phyloP scores from a whole-genome alignment of 495 filamentous ascomycete species.

The Aspergillus bertholletiae region DNA sequence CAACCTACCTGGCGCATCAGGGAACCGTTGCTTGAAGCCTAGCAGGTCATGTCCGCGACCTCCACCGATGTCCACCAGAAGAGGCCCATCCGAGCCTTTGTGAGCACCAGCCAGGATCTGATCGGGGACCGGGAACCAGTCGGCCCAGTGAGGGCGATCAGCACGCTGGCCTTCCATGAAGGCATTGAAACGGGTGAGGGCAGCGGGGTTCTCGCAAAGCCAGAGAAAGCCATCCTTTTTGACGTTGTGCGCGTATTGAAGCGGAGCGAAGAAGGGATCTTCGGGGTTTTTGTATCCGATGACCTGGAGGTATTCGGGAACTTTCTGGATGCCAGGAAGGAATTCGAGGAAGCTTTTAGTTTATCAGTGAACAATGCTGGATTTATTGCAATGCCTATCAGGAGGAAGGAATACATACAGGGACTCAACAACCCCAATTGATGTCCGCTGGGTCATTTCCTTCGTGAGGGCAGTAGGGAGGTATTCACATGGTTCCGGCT shows the following conservation, averaged over 20 bases:
- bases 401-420: no score
- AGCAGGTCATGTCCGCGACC: constrained; percentile 44
- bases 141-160: constrained; percentile 20
- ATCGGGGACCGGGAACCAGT: constrained; percentile 28
- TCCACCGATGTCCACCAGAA: constrained; percentile 50
- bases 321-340: constrained; percentile 10
- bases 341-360: constrained; percentile 11
- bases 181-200: constrained; percentile 17
- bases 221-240: constrained; percentile 9
- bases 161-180: constrained; percentile 21
- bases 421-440: constrained; percentile 14
- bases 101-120: constrained; percentile 12
- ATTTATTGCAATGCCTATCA: no score
- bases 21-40: constrained; percentile 29
- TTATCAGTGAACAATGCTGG: not conserved
- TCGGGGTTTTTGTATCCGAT: constrained; percentile 11
- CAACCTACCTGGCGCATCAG: constrained; percentile 12
- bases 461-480: constrained; percentile 11
- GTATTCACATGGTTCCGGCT: constrained; percentile 12
- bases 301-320: constrained; percentile 17
- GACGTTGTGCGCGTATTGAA: constrained; percentile 11
- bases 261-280: constrained; percentile 5
- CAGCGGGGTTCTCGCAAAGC: constrained; percentile 5
- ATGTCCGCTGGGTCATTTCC: constrained; percentile 14
- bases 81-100: constrained; percentile 15